A percentile compares a stretch with the other conserved stretches of the same genome.
phyloP scores from a whole-genome alignment of 805 yeast species.

The Wickerhamiella slavikovae region DNA sequence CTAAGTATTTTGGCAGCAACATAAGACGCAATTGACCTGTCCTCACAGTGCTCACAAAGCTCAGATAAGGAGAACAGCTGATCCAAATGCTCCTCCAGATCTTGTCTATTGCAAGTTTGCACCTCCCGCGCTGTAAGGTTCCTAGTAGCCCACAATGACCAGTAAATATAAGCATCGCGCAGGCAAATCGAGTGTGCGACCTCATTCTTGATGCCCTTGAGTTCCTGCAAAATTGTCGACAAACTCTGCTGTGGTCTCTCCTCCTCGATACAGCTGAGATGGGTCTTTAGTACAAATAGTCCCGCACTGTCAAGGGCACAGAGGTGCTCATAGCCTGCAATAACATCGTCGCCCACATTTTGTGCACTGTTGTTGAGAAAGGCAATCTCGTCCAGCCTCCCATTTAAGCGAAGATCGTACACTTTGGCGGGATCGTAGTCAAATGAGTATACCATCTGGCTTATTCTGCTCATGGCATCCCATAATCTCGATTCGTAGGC shows the following conservation, averaged over 20 bases:
- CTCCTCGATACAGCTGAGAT: no score
- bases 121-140: slow-evolving; percentile 11
- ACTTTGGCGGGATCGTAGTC: slow-evolving; percentile 52
- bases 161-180: slow-evolving; percentile 19
- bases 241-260: slow-evolving; percentile 1
- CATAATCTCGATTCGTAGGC: no score
- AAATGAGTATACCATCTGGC: slow-evolving; percentile 35
- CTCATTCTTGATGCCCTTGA: no score
- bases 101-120: slow-evolving; percentile 16
- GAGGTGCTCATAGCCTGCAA: no score
- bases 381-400: no score
- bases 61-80: slow-evolving; percentile 22
- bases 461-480: slow-evolving; percentile 29
- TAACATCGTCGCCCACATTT: no score
- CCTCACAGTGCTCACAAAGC: slow-evolving; percentile 13
- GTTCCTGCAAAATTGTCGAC: no score
- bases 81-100: slow-evolving; percentile 22
- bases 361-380: no score
- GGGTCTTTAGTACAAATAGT: no score
- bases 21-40: slow-evolving; percentile 27
- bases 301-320: no score
- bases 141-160: slow-evolving; percentile 16
- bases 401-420: no score
- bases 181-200: no score
- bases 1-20: slow-evolving; percentile 44